phyloP scores from a whole-genome alignment of 164 flowering plant species.

The Vitis vinifera region DNA sequence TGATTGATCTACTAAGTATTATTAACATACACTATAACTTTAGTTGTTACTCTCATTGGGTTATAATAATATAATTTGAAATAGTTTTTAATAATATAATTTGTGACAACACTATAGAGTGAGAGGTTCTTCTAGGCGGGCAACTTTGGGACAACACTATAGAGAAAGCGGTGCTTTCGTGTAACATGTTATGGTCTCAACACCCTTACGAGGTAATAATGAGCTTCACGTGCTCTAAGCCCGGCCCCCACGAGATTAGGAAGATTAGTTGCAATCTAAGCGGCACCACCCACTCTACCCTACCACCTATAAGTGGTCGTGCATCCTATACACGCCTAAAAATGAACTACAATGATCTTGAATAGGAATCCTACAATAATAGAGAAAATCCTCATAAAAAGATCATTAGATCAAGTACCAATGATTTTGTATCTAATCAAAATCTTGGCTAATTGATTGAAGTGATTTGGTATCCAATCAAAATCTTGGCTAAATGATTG shows the following conservation, averaged over 20 bases:
- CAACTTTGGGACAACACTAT: background rate
- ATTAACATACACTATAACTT: too few relatives aligned
- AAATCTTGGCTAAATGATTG: too few relatives aligned
- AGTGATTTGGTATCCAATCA: background rate
- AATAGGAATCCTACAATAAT: background rate
- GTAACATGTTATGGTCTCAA: background rate
- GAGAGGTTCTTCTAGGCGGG: background rate
- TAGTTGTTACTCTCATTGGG: too few relatives aligned
- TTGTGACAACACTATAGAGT: too few relatives aligned
- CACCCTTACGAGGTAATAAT: conserved; percentile 5
- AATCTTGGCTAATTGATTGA: conserved; percentile 27
- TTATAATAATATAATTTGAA: too few relatives aligned
- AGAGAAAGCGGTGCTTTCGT: background rate
- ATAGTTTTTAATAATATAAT: too few relatives aligned
- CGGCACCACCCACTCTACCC: conserved; percentile 17
- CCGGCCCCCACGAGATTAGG: conserved; percentile 6
- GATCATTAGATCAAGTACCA: conserved; percentile 23
- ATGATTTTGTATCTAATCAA: conserved; percentile 20
- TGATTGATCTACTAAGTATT: too few relatives aligned
- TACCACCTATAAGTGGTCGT: background rate
- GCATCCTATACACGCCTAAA: background rate
- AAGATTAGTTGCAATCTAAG: conserved; percentile 22
- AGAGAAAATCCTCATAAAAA: conserved; percentile 2
- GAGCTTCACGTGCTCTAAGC: conserved; percentile 9
- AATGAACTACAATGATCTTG: background rate